Evolutionary conservation across 257 asterid species (phyloP).

Genomic region (Jacaranda copaia): DNA sequence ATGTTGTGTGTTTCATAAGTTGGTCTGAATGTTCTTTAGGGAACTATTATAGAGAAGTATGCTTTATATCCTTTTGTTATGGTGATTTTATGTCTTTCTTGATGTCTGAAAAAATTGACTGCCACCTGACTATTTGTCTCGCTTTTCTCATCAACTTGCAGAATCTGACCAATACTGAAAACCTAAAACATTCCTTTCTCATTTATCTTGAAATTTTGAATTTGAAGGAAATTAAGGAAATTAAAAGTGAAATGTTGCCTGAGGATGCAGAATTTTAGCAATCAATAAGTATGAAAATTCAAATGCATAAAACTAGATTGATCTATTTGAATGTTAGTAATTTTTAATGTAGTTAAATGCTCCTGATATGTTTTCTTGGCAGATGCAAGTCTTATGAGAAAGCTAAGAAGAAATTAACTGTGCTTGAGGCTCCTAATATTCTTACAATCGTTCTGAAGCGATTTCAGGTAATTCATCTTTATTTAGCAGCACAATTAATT

Average conservation of each 20-base stretch:
- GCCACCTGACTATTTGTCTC: neutral
- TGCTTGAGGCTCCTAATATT: slow-evolving; percentile 68
- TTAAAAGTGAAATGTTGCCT: neutral
- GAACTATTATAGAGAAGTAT: slow-evolving; percentile 15
- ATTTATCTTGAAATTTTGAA: slow-evolving; percentile 17
- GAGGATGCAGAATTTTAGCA: slow-evolving; percentile 3
- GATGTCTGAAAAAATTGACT: too few species aligned
- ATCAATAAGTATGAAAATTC: slow-evolving; percentile 15
- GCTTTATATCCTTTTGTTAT: neutral
- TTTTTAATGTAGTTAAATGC: slow-evolving; percentile 22
- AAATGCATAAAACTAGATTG: slow-evolving; percentile 7
- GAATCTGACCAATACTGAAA: slow-evolving; percentile 13
- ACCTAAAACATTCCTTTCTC: slow-evolving; percentile 14
- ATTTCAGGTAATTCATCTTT: slow-evolving; percentile 48
- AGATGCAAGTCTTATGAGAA: slow-evolving; percentile 76
- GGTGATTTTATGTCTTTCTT: neutral
- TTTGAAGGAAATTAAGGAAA: slow-evolving; percentile 6
- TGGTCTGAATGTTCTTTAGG: neutral
- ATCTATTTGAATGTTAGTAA: slow-evolving; percentile 18
- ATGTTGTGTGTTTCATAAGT: neutral
- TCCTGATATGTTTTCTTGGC: slow-evolving; percentile 25
- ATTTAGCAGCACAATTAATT: slow-evolving; percentile 17
- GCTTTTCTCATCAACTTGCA: slow-evolving; percentile 11
- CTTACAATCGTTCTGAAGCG: slow-evolving; percentile 69
- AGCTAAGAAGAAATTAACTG: slow-evolving; percentile 64